These are phyloP conservation scores for Globisporangium okanoganense DNA, from an alignment of 352 stramenopile species.

Conservation along the genomic window DNA sequence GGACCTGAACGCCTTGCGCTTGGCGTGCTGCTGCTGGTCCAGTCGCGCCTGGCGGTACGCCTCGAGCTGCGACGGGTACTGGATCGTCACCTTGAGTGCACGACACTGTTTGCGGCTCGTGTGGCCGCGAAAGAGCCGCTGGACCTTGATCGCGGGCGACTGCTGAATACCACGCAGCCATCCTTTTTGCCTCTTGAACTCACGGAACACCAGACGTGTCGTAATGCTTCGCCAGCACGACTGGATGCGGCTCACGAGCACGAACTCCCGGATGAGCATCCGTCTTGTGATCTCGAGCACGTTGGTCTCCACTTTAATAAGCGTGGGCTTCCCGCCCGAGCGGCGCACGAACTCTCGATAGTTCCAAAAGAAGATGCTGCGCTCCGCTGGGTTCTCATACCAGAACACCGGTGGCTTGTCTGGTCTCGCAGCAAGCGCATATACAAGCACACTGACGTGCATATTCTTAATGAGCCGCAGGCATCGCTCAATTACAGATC, in stretches of 20 bases:
- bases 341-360: constrained; percentile 76
- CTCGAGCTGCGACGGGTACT: constrained; percentile 39
- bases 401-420: constrained; percentile 66
- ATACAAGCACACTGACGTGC: constrained; percentile 44
- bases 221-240: constrained; percentile 54
- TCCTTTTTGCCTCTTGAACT: constrained; percentile 61
- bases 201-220: constrained; percentile 54
- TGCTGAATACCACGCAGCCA: constrained; percentile 58
- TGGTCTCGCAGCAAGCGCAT: constrained; percentile 26
- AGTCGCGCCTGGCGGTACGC: constrained; percentile 35
- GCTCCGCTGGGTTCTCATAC: constrained; percentile 63
- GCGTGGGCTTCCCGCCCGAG: constrained; percentile 43
- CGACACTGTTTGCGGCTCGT: constrained; percentile 27
- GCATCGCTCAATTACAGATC: constrained; percentile 63
- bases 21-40: constrained; percentile 19
- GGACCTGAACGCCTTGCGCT: constrained; percentile 31
- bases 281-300: constrained; percentile 62
- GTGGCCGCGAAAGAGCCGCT: constrained; percentile 56
- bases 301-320: constrained; percentile 75
- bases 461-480: constrained; percentile 53
- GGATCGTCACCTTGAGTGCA: constrained; percentile 34
- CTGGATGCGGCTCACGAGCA: constrained; percentile 72
- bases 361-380: constrained; percentile 64
- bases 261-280: constrained; percentile 60
- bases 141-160: constrained; percentile 67